These are phyloP conservation scores for Collariella sp. DNA, from an alignment of 495 filamentous ascomycete species.

Conservation along the genomic window DNA sequence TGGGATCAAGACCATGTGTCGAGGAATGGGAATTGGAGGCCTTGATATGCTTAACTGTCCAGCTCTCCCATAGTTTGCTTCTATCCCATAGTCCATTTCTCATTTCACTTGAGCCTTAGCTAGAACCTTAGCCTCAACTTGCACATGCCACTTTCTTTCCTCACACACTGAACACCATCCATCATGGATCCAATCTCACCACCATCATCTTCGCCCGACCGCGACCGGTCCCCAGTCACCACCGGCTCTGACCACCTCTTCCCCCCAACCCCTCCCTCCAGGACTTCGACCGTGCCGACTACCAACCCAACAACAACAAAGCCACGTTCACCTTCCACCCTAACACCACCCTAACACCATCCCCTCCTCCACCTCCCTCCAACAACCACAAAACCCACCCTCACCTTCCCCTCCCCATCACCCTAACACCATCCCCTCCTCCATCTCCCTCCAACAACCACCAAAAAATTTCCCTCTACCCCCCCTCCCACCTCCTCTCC, in stretches of 20 bases:
- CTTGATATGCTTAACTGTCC: background rate
- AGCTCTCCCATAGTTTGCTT: background rate
- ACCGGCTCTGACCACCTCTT: background rate
- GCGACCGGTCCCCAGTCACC: background rate
- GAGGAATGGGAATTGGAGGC: background rate
- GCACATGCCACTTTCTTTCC: background rate
- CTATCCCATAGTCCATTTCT: background rate
- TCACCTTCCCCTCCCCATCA: background rate
- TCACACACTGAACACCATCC: background rate
- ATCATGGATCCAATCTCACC: conserved; percentile 14
- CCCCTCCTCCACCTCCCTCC: background rate
- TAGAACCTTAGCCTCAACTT: background rate
- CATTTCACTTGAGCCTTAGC: background rate
- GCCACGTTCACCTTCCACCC: background rate
- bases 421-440: background rate
- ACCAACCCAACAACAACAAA: background rate
- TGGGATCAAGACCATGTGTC: background rate
- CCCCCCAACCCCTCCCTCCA: conserved; percentile 3
- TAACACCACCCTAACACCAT: background rate
- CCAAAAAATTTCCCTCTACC: conserved; percentile 31
- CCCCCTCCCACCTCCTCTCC: conserved; percentile 70
- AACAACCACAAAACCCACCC: background rate
- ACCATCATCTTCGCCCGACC: background rate
- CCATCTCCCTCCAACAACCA: background rate
- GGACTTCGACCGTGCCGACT: conserved; percentile 4